These are phyloP conservation scores for Coniferiporia weirii DNA, from an alignment of 1,284 basidiomycete genomes.

Conservation along the genomic window DNA sequence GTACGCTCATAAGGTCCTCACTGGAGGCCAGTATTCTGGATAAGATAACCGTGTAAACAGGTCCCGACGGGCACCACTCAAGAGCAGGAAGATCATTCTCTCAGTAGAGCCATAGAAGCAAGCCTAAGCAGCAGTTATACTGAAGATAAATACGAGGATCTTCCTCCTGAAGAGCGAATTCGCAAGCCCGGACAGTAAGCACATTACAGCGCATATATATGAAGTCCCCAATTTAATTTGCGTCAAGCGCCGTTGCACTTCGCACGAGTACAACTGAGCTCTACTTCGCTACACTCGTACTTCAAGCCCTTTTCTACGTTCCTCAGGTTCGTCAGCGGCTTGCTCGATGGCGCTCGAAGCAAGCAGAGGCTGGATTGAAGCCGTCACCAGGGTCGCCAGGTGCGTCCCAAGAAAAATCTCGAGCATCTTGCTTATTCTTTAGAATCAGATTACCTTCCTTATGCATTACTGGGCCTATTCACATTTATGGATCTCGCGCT, in stretches of 20 bases:
- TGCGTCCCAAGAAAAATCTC: background rate
- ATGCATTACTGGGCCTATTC: slow-evolving; percentile 57
- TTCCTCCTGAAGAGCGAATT: slow-evolving; percentile 44
- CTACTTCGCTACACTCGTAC: slow-evolving; percentile 53
- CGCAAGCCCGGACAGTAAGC: slow-evolving; percentile 57
- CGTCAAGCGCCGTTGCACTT: slow-evolving; percentile 54
- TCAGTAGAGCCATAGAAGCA: slow-evolving; percentile 63
- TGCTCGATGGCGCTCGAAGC: slow-evolving; percentile 39
- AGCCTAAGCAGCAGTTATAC: slow-evolving; percentile 40
- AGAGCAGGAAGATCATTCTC: slow-evolving; percentile 47
- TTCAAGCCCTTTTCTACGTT: slow-evolving; percentile 61
- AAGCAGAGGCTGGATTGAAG: background rate
- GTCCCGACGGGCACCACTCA: slow-evolving; percentile 31
- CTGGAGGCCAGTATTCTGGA: slow-evolving; percentile 24
- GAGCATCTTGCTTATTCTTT: background rate
- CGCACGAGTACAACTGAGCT: slow-evolving; percentile 48
- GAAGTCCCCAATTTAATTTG: slow-evolving; percentile 2
- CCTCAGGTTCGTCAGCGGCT: slow-evolving; percentile 58
- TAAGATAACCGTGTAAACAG: background rate
- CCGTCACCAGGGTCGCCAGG: slow-evolving; percentile 8
- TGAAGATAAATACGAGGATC: slow-evolving; percentile 27
- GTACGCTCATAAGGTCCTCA: slow-evolving; percentile 31
- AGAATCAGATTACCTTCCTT: slow-evolving; percentile 37
- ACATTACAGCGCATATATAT: slow-evolving; percentile 8
- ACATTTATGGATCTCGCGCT: slow-evolving; percentile 53